Evolutionary conservation across 805 yeast genomes (phyloP).

Genomic region (Debaryomyces prosopidis): DNA sequence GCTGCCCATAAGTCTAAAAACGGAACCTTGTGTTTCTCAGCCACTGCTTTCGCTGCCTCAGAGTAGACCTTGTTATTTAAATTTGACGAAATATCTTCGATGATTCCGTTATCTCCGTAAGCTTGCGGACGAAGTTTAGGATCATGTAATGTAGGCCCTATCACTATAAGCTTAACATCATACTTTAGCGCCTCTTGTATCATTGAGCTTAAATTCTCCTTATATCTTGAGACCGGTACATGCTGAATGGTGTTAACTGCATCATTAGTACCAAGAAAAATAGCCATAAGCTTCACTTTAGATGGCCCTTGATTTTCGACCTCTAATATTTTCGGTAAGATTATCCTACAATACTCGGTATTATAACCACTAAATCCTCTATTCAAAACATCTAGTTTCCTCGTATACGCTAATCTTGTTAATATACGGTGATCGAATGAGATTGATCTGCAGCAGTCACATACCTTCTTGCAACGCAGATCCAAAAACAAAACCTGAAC

Average conservation of each 20-base stretch:
- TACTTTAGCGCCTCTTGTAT: slow-evolving; percentile 38
- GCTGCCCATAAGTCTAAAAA: slow-evolving; percentile 55
- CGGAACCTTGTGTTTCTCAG: slow-evolving; percentile 50
- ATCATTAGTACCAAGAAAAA: slow-evolving; percentile 86
- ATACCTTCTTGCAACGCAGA: slow-evolving; percentile 45
- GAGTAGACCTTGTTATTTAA: slow-evolving; percentile 49
- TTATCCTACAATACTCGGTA: slow-evolving; percentile 52
- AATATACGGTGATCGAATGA: background rate
- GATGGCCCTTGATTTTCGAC: slow-evolving; percentile 28
- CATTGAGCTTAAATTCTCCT: slow-evolving; percentile 47
- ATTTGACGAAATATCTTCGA: slow-evolving; percentile 40
- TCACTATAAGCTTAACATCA: slow-evolving; percentile 53
- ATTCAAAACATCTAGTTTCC: slow-evolving; percentile 66
- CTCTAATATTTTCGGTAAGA: slow-evolving; percentile 45
- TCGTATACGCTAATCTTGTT: slow-evolving; percentile 37
- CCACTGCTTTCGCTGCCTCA: slow-evolving; percentile 47
- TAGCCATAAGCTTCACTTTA: slow-evolving; percentile 45
- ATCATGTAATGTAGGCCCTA: slow-evolving; percentile 66
- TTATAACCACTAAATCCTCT: slow-evolving; percentile 82
- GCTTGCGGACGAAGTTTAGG: slow-evolving; percentile 9
- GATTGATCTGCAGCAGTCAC: background rate
- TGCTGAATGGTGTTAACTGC: slow-evolving; percentile 29
- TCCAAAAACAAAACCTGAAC: slow-evolving; percentile 45
- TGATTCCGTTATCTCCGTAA: slow-evolving; percentile 14
- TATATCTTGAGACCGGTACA: slow-evolving; percentile 53